These are phyloP conservation scores for Sporisorium scitamineum DNA, from an alignment of 1,284 basidiomycete species.

Conservation along the genomic window DNA sequence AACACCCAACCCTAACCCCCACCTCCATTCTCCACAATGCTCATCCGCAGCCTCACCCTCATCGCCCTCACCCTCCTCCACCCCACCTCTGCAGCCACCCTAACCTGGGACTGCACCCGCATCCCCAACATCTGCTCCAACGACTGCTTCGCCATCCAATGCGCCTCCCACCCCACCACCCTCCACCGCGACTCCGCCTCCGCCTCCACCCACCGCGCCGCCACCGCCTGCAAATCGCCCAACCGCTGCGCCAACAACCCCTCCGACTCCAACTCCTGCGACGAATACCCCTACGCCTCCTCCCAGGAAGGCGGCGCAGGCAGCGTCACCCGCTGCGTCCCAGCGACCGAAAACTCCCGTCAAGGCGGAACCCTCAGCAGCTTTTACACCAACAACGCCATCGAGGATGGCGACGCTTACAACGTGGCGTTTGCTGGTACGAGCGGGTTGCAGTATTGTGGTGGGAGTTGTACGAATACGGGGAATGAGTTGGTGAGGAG, in stretches of 20 bases:
- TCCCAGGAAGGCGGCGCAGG: constrained; percentile 51
- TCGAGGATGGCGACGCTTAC: constrained; percentile 47
- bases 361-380: constrained; percentile 48
- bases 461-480: constrained; percentile 40
- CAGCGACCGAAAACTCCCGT: constrained; percentile 46
- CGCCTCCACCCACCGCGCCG: constrained; percentile 39
- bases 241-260: constrained; percentile 52
- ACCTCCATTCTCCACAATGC: neutral
- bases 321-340: constrained; percentile 55
- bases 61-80: constrained; percentile 8
- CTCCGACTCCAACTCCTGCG: constrained; percentile 47
- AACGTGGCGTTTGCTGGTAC: constrained; percentile 48
- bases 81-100: constrained; percentile 24
- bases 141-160: constrained; percentile 55
- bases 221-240: constrained; percentile 50
- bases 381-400: constrained; percentile 46
- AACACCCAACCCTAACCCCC: neutral
- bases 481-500: constrained; percentile 49
- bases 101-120: constrained; percentile 56
- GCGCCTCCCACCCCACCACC: constrained; percentile 46
- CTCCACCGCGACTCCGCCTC: constrained; percentile 53
- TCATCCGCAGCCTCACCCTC: neutral
- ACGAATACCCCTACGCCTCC: constrained; percentile 57
- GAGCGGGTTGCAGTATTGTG: constrained; percentile 46
- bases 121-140: constrained; percentile 62